Base-by-base conservation (phyloP, 2,329 filamentous ascomycete species). In the Fusarium veterinarium region DNA sequence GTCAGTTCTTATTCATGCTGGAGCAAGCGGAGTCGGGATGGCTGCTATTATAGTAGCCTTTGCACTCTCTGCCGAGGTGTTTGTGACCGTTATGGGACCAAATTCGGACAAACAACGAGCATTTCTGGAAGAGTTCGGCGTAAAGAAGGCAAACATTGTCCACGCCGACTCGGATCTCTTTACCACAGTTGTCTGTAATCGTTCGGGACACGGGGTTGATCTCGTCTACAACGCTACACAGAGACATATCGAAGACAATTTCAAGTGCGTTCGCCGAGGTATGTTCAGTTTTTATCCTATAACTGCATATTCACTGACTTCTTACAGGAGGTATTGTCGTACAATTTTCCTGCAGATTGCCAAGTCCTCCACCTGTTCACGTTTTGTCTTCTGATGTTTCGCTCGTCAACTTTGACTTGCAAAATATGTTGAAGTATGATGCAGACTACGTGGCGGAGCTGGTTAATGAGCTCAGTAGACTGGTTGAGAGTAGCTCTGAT, bases 161-260 rank as follows among this genome's bases (percentile, higher is more conserved):
- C 77, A 81, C 33, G 79, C 76, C 0, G 79, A 80, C 31, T 76
- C 79, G 9, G 80, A 81, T 31, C 76, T 71, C 23, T 82, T 84
- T 23, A 79, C 82, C 14, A 70, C 75, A 1, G 57, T 71, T 7
- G 69, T 86, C 38, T 72, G 79, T 31, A 67, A 77, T 0, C 59
- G 79, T 23, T 85, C 83, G 2, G 67, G 65, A 19, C 71, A 69
- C 35, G 81, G 81, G 17, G 75, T 86, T 4, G 83, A 88, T 48
- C 65, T 86, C 7, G 78, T 87, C 4, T 86, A 86, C 57, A 86
- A 87, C 68, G 80, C 86, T 1, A 84, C 85, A 0, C 81, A 81
- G 52, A 74, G 79, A 13, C 72, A 81, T 40, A 57, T 80, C 8
- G 78, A 81, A 6, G 63, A 75, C 7, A 81, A 78, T 60, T 72